Percentiles rank a stretch among this genome's conserved stretches.
phyloP scores from a whole-genome alignment of 2,329 filamentous ascomycete genomes.

The Lecanicillium sp. region DNA sequence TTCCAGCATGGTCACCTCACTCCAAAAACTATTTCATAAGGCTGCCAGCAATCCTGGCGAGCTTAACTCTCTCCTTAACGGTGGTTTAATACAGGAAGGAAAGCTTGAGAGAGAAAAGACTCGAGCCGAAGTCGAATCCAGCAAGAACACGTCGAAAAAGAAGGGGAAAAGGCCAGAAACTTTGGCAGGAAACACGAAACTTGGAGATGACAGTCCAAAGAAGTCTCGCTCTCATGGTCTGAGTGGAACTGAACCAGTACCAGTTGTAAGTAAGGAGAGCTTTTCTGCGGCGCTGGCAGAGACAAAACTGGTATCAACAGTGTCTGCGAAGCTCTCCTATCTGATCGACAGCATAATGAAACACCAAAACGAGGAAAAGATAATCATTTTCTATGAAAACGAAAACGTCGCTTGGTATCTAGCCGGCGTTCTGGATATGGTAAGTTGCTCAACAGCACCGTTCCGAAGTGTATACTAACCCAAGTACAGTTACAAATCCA shows the following conservation, averaged over 20 bases:
- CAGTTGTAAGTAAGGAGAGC: constrained; percentile 20
- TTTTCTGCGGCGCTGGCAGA: constrained; percentile 44
- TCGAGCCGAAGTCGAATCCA: constrained; percentile 14
- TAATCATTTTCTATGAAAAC: constrained; percentile 87
- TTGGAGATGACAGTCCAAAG: constrained; percentile 31
- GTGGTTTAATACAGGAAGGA: constrained; percentile 37
- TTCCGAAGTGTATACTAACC: background rate
- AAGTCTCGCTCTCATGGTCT: constrained; percentile 28
- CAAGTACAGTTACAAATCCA: constrained; percentile 45
- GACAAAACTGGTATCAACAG: constrained; percentile 67
- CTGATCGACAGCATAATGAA: constrained; percentile 65
- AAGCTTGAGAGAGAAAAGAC: constrained; percentile 30
- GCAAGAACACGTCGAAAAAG: constrained; percentile 12
- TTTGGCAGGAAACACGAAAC: constrained; percentile 38
- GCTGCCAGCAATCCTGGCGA: constrained; percentile 37
- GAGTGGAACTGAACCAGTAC: constrained; percentile 19
- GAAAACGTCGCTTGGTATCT: constrained; percentile 84
- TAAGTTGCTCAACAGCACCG: constrained; percentile 25
- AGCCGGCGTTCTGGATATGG: constrained; percentile 71
- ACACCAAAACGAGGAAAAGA: constrained; percentile 70
- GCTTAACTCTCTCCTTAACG: constrained; percentile 43
- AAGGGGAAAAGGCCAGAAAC: constrained; percentile 20
- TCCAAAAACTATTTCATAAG: constrained; percentile 48
- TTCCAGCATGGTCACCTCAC: constrained; percentile 42
- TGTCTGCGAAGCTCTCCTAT: constrained; percentile 83